These are phyloP conservation scores for Trichoderma oligosporum DNA, from an alignment of 2,329 filamentous ascomycete genomes.

Conservation along the genomic window DNA sequence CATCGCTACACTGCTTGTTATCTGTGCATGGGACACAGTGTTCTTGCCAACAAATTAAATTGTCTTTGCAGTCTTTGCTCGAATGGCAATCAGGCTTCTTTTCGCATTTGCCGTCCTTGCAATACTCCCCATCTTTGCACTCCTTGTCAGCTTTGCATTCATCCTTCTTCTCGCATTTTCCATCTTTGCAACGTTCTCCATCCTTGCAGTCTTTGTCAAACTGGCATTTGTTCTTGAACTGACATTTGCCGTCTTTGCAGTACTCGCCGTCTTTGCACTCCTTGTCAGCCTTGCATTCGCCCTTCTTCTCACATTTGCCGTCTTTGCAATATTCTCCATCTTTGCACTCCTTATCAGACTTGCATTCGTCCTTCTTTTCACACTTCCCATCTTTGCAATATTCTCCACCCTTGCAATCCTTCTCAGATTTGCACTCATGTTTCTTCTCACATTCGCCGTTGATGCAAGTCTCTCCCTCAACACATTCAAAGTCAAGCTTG, in stretches of 20 bases:
- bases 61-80: background rate
- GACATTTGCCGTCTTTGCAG: background rate
- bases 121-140: background rate
- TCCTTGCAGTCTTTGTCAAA: background rate
- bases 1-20: background rate
- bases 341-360: background rate
- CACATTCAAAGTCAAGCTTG: background rate
- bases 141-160: background rate
- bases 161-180: too few species aligned
- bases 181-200: too few species aligned
- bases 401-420: background rate
- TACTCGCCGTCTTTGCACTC: background rate
- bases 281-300: background rate
- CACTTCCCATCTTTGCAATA: background rate
- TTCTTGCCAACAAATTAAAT: background rate
- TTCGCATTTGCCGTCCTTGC: background rate
- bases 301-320: too few species aligned
- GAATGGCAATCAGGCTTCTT: background rate
- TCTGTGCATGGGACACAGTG: too few species aligned
- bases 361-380: background rate
- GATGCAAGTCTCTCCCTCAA: too few species aligned
- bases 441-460: too few species aligned
- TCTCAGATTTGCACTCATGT: background rate
- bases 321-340: too few species aligned
- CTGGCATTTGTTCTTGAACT: background rate